Evolutionary conservation across 345 rosid species (phyloP).

Genomic region (Acer saccharum): DNA sequence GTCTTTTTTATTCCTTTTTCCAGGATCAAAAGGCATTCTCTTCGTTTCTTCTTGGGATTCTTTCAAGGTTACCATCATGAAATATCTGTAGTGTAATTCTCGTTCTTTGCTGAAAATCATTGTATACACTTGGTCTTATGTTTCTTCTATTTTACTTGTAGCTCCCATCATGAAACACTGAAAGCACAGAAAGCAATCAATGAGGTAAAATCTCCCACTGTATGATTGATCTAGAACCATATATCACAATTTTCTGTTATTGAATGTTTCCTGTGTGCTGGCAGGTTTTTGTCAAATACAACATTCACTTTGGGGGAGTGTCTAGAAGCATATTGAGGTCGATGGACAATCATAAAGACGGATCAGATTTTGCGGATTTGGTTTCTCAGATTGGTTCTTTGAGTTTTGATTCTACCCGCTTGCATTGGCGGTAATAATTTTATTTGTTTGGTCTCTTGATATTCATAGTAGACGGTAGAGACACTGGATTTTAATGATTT

Average conservation of each 20-base stretch:
- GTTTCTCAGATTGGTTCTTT: conserved; percentile 83
- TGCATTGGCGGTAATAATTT: conserved; percentile 90
- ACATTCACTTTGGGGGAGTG: conserved; percentile 88
- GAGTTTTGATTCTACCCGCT: conserved; percentile 86
- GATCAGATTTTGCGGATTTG: conserved; percentile 68
- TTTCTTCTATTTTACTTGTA: conserved; percentile 34
- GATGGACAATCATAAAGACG: conserved; percentile 58
- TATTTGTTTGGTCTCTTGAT: conserved; percentile 20
- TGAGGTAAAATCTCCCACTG: conserved; percentile 59
- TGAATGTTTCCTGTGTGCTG: conserved; percentile 21
- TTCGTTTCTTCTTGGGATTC: conserved; percentile 80
- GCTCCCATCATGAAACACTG: conserved; percentile 94
- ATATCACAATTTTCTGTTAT: conserved; percentile 16
- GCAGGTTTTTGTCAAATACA: conserved; percentile 99
- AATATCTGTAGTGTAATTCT: not conserved
- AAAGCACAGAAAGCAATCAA: conserved; percentile 93
- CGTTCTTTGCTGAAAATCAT: conserved; percentile 4
- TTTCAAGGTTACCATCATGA: conserved; percentile 66
- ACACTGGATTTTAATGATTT: conserved; percentile 10
- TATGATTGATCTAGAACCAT: conserved; percentile 11
- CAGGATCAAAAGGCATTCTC: conserved; percentile 87
- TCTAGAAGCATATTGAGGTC: conserved; percentile 76
- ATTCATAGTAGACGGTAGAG: conserved; percentile 8
- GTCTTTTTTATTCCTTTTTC: conserved; percentile 36
- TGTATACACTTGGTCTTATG: not conserved